phyloP scores from a whole-genome alignment of 345 rosid species.

The Carallia brachiata region DNA sequence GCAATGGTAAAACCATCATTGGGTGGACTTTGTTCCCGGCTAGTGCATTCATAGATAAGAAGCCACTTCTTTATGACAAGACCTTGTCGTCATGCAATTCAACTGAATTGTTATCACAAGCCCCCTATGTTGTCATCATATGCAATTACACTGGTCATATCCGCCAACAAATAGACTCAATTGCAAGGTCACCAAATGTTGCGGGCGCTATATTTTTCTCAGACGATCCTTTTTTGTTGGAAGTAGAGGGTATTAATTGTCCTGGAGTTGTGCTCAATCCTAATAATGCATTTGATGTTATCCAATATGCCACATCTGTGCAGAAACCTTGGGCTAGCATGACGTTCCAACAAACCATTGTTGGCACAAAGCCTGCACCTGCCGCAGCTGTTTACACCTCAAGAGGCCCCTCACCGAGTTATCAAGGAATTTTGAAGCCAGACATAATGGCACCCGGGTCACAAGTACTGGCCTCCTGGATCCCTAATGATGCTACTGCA shows the following conservation, averaged over 20 bases:
- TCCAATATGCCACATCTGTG: constrained; percentile 15
- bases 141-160: constrained; percentile 28
- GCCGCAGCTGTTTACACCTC: constrained; percentile 42
- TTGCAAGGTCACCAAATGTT: constrained; percentile 20
- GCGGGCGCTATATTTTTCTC: constrained; percentile 36
- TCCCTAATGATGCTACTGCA: constrained; percentile 17
- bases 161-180: neutral
- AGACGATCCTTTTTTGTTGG: constrained; percentile 11
- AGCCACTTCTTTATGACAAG: constrained; percentile 30
- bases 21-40: constrained; percentile 45
- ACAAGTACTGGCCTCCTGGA: constrained; percentile 47
- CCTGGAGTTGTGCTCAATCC: constrained; percentile 22
- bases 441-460: constrained; percentile 60
- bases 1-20: constrained; percentile 17
- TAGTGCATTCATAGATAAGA: constrained; percentile 19
- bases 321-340: constrained; percentile 19
- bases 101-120: constrained; percentile 15
- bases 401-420: constrained; percentile 51
- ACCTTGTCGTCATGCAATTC: constrained; percentile 29
- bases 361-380: constrained; percentile 38
- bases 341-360: constrained; percentile 37
- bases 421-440: constrained; percentile 49
- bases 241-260: neutral
- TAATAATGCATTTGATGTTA: constrained; percentile 12
- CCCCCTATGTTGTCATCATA: constrained; percentile 25